A percentile compares a stretch with the other conserved stretches of the same genome.
Evolutionary conservation across 495 filamentous ascomycete species (phyloP).

Genomic region (Podospora sp.): DNA sequence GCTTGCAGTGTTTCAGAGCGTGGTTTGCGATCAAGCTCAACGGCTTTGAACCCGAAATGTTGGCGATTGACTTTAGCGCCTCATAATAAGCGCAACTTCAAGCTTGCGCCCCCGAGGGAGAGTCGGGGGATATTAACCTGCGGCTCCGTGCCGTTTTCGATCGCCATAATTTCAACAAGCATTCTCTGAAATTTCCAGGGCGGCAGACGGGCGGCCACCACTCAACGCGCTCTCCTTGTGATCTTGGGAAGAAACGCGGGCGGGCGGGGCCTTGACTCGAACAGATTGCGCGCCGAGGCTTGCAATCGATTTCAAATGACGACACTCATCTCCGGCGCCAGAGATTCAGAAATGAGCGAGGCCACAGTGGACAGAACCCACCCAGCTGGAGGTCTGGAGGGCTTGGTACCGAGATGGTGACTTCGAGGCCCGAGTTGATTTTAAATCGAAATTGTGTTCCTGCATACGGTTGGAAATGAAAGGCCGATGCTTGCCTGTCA

Average conservation of each 20-base stretch:
- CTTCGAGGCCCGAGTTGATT: background rate
- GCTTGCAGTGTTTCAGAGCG: background rate
- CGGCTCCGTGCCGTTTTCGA: conserved; percentile 1
- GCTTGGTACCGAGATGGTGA: conserved; percentile 4
- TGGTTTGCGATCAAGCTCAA: background rate
- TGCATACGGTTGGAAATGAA: conserved; percentile 18
- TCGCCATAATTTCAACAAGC: conserved; percentile 19
- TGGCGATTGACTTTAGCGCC: background rate
- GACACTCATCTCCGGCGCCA: conserved; percentile 23
- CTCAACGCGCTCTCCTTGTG: conserved; percentile 13
- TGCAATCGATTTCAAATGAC: conserved; percentile 10
- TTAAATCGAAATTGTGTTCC: conserved; percentile 12
- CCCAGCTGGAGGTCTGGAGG: conserved; percentile 2
- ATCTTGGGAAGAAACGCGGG: background rate
- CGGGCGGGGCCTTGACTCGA: conserved; percentile 6
- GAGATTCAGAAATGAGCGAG: conserved; percentile 14
- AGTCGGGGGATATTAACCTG: background rate
- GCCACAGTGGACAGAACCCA: background rate
- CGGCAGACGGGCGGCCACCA: conserved; percentile 1
- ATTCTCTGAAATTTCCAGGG: conserved; percentile 14
- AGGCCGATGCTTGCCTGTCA: conserved; percentile 10
- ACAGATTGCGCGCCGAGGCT: conserved; percentile 13
- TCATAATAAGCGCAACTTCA: background rate
- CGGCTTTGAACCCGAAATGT: background rate
- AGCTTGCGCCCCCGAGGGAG: background rate